Conservation (phyloP, 2,329 filamentous ascomycete species). For the Arthrobotrys entomopaga region DNA sequence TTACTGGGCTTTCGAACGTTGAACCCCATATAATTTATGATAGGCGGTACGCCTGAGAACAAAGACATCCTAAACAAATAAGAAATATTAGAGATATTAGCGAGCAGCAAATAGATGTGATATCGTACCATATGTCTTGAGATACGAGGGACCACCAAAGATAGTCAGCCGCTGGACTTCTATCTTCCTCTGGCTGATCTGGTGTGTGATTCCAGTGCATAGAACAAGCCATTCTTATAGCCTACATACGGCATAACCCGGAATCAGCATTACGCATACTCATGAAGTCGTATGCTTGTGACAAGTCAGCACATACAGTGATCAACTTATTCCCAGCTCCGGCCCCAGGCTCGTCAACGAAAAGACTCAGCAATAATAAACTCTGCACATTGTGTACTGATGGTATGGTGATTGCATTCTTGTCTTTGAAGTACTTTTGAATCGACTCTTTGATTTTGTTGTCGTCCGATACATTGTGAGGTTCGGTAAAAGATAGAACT, state of each 20-base stretch:
- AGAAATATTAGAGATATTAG: conserved; percentile 3
- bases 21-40: conserved; percentile 57
- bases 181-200: conserved; percentile 47
- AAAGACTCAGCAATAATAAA: conserved; percentile 55
- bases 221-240: conserved; percentile 57
- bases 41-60: conserved; percentile 56
- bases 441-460: conserved; percentile 56
- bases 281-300: conserved; percentile 20
- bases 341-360: conserved; percentile 56
- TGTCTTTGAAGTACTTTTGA: conserved; percentile 56
- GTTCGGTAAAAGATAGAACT: conserved; percentile 52
- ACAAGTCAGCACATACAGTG: conserved; percentile 44
- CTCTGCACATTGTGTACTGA: conserved; percentile 57
- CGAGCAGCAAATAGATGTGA: not conserved
- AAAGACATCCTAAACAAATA: conserved; percentile 54
- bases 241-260: conserved; percentile 21
- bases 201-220: conserved; percentile 56
- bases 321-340: conserved; percentile 57
- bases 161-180: conserved; percentile 51
- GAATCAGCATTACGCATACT: no score
- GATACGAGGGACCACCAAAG: conserved; percentile 57
- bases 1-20: conserved; percentile 47
- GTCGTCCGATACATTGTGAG: conserved; percentile 37
- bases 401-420: conserved; percentile 57
- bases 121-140: conserved; percentile 56